Base-by-base conservation (phyloP, 495 filamentous ascomycete species). In the Cercophora sp. region DNA sequence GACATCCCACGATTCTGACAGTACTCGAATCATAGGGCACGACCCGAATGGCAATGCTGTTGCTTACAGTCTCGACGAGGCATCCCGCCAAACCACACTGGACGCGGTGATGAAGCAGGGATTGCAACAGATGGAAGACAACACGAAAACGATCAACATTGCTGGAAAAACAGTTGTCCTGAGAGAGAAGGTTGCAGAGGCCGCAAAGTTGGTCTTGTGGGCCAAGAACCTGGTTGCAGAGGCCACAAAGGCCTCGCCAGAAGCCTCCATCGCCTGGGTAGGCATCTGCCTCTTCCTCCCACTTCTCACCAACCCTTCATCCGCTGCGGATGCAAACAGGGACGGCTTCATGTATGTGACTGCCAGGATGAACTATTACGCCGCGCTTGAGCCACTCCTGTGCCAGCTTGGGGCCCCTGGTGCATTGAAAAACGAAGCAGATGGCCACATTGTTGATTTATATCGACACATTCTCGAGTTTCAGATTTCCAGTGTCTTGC, bases 301-400 rank as follows among this genome's bases (percentile, higher is more conserved):
- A 2, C 50, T 68, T 27, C 50, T 68, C n/a, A 65, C 55, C 0
- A 65, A 60, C 18, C 51, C 58, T 11, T 29, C 3, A 11, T 24
- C 44, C n/a, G 62, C 60, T 10, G 39, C 55, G 13, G 41, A 54
- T n/a, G 62, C 57, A 15, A 55, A 62, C 16, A 8, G n/a, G n/a
- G 52, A 64, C 35, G 65, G 65, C 31, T 64, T 68, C 26, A 39
- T 51, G 3, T 64, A 65, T 42, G 56, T 62, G 27, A 58, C 56
- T 10, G 31, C 51, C 36, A 56, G 54, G 5, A 65, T 66, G 52
- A 19, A 27, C 3, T 62, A 59, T 36, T 68, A 66, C 29, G 24
- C 42, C 2, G 58, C 42, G 13, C 19, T 67, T 22, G 59, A 67
- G 31, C 16, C 39, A 23, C n/a, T 52, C 32, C 18, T 54, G 3